Evolutionary conservation across 441 rosid genomes (phyloP).

Genomic region (Bruguiera hainesii): DNA sequence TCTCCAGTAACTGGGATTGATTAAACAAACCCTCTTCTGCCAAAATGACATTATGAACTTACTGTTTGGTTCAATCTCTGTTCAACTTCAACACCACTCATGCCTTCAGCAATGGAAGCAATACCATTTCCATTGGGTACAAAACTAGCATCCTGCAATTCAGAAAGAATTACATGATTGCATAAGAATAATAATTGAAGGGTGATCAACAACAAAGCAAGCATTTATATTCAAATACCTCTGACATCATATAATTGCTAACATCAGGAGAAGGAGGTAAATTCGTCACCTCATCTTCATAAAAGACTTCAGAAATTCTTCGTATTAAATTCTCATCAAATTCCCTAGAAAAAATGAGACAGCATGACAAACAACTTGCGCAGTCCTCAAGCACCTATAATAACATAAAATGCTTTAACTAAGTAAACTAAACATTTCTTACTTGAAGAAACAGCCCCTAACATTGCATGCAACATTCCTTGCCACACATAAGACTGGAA

Average conservation of each 20-base stretch:
- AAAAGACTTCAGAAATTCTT: constrained; percentile 68
- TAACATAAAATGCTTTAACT: constrained; percentile 8
- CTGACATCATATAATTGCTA: constrained; percentile 85
- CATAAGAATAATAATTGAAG: constrained; percentile 10
- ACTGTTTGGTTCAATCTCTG: constrained; percentile 63
- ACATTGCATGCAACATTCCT: constrained; percentile 99
- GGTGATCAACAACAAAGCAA: constrained; percentile 6
- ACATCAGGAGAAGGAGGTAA: constrained; percentile 90
- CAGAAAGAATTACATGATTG: constrained; percentile 19
- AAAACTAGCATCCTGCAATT: constrained; percentile 68
- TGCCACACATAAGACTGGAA: constrained; percentile 93
- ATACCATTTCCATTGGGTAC: constrained; percentile 59
- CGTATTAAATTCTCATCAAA: constrained; percentile 85
- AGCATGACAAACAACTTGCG: constrained; percentile 15
- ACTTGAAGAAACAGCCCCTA: constrained; percentile 96
- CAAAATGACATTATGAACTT: constrained; percentile 22
- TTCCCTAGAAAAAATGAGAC: constrained; percentile 50
- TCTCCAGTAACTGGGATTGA: constrained; percentile 17
- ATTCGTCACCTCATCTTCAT: constrained; percentile 77
- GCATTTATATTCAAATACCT: constrained; percentile 49
- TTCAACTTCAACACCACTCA: constrained; percentile 78
- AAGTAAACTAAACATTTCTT: constrained; percentile 32
- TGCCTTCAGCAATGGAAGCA: constrained; percentile 69
- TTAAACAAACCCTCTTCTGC: neutral
- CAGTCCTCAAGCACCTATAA: neutral